Conservation (phyloP, 2,329 filamentous ascomycete species). For the Aspergillus eucalypticola region DNA sequence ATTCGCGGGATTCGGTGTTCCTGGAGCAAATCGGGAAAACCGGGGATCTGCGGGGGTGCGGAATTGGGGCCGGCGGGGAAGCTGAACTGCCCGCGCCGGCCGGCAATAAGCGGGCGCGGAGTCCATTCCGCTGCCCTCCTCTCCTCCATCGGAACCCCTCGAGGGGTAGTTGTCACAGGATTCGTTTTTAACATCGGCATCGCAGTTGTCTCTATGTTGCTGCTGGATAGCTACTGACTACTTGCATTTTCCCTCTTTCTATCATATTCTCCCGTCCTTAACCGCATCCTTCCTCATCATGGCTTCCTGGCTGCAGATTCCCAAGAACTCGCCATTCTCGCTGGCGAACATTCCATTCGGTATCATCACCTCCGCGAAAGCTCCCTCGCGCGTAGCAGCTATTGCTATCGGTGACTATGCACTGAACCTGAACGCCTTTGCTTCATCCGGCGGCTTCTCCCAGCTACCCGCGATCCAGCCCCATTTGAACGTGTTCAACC, state of each 20-base stretch:
- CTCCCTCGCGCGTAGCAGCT: constrained; percentile 62
- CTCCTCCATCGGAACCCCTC: not conserved
- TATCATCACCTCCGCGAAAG: constrained; percentile 67
- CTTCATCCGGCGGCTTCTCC: constrained; percentile 60
- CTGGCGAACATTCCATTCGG: constrained; percentile 81
- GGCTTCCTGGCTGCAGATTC: constrained; percentile 62
- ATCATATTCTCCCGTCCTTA: not conserved
- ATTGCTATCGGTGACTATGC: constrained; percentile 72
- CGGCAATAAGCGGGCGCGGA: not conserved
- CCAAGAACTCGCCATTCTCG: constrained; percentile 67
- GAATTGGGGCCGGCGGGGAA: not conserved
- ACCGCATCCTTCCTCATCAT: constrained; percentile 28
- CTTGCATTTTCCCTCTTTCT: not conserved
- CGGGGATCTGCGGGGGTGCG: not conserved
- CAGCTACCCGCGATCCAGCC: constrained; percentile 58
- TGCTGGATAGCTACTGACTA: not conserved
- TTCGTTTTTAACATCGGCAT: not conserved
- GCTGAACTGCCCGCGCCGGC: not conserved
- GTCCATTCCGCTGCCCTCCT: not conserved
- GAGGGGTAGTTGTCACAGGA: not conserved
- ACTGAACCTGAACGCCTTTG: constrained; percentile 67
- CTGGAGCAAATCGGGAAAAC: not conserved
- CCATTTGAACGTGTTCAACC: constrained; percentile 62
- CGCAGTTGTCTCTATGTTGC: not conserved
- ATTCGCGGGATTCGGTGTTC: not conserved